These are phyloP conservation scores for Wallacemonas sp. DNA, from an alignment of 208 protist species.

Conservation along the genomic window DNA sequence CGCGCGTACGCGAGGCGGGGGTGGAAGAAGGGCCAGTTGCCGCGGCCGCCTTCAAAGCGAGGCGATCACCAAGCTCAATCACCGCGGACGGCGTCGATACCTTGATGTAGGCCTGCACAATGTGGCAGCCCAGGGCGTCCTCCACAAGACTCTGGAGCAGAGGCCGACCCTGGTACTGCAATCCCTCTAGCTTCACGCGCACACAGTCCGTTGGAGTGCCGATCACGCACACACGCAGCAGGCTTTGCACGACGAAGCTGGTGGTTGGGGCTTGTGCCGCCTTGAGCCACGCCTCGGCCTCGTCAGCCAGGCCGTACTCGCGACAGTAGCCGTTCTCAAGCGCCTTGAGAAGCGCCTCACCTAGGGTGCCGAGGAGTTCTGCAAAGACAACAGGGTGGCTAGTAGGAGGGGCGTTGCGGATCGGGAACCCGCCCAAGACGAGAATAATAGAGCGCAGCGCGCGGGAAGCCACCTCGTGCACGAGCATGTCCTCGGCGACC, in stretches of 20 bases:
- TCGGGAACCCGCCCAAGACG: slow-evolving; percentile 75
- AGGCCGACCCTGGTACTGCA: slow-evolving; percentile 40
- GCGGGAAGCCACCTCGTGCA: slow-evolving; percentile 72
- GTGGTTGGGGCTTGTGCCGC: slow-evolving; percentile 61
- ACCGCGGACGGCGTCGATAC: slow-evolving; percentile 47
- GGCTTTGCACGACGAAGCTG: slow-evolving; percentile 83
- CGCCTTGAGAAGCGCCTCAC: slow-evolving; percentile 43
- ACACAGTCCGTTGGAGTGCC: slow-evolving; percentile 42
- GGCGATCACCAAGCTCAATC: slow-evolving; percentile 40
- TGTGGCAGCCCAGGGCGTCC: slow-evolving; percentile 70
- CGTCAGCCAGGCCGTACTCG: slow-evolving; percentile 28
- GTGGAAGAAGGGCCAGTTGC: neutral
- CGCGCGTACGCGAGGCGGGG: neutral
- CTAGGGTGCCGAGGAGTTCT: slow-evolving; percentile 38
- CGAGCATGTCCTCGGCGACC: slow-evolving; percentile 56
- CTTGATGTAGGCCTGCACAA: slow-evolving; percentile 85
- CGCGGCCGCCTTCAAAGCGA: slow-evolving; percentile 10
- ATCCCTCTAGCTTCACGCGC: slow-evolving; percentile 48
- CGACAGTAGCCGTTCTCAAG: slow-evolving; percentile 55
- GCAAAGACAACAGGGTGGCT: slow-evolving; percentile 43
- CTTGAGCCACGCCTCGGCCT: slow-evolving; percentile 69
- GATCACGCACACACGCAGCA: slow-evolving; percentile 67
- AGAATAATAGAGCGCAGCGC: slow-evolving; percentile 78
- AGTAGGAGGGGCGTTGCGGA: slow-evolving; percentile 60
- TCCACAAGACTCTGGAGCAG: slow-evolving; percentile 64